Percentiles rank a stretch among this genome's conserved stretches.
Evolutionary conservation across 2,329 filamentous ascomycete genomes (phyloP).

Genomic region (Periconia sp.): DNA sequence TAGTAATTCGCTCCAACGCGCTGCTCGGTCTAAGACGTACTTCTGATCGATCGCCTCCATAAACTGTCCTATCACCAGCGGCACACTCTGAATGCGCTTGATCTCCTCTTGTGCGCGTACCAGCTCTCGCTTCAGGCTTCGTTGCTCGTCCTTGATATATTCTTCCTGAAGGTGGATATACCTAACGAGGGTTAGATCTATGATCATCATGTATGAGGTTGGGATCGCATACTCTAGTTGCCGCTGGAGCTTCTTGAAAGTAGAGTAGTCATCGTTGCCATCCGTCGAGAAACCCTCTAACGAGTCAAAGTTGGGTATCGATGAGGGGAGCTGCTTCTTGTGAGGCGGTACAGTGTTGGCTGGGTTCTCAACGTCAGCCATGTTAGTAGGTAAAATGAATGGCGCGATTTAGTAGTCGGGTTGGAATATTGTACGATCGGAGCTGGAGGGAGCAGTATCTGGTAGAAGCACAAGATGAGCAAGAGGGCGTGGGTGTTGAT

Average conservation of each 20-base stretch:
- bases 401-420: too few species aligned
- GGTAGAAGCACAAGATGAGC: conserved; percentile 1
- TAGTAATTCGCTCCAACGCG: conserved; percentile 11
- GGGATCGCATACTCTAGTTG: conserved; percentile 76
- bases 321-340: conserved; percentile 76
- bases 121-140: conserved; percentile 94
- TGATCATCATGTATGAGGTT: conserved; percentile 1
- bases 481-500: conserved; percentile 6
- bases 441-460: background rate
- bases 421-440: too few species aligned
- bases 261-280: conserved; percentile 88
- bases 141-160: conserved; percentile 99
- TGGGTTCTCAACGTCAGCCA: conserved; percentile 90
- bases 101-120: conserved; percentile 98
- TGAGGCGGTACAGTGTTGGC: conserved; percentile 72
- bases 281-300: conserved; percentile 82
- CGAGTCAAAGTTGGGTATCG: conserved; percentile 86
- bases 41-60: conserved; percentile 99
- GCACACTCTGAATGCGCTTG: conserved; percentile 98
- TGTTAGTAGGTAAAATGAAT: conserved; percentile 41
- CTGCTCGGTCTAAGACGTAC: conserved; percentile 53
- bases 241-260: conserved; percentile 92
- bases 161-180: conserved; percentile 98
- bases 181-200: conserved; percentile 50
- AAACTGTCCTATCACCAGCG: conserved; percentile 96